Percentiles rank a stretch among this genome's conserved stretches.
Evolutionary conservation across 805 yeast genomes (phyloP).

Genomic region (Blastobotrys parvus): DNA sequence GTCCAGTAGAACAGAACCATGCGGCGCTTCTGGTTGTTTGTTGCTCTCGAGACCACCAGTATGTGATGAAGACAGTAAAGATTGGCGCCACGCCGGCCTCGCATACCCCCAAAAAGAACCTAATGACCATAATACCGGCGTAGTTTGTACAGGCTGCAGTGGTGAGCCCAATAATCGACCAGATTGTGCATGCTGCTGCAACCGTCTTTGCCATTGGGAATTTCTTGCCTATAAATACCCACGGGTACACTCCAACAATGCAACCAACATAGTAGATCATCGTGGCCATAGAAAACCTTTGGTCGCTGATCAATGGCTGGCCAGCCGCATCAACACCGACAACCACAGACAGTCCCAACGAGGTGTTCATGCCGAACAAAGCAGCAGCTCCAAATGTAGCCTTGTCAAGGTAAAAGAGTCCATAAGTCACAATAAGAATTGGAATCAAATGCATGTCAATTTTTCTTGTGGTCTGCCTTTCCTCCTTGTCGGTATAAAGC

Average conservation of each 20-base stretch:
- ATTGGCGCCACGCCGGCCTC: constrained; percentile 10
- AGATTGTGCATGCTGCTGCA: constrained; percentile 30
- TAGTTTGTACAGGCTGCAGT: constrained; percentile 39
- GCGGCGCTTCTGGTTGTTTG: constrained; percentile 7
- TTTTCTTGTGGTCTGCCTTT: constrained; percentile 35
- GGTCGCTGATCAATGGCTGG: constrained; percentile 8
- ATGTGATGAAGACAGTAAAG: constrained; percentile 8
- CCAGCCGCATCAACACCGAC: constrained; percentile 11
- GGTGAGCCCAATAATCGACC: constrained; percentile 30
- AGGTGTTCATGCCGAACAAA: constrained; percentile 43
- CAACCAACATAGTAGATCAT: constrained; percentile 39
- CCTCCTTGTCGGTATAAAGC: constrained; percentile 20
- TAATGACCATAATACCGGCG: constrained; percentile 12
- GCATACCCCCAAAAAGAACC: constrained; percentile 11
- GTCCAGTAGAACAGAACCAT: constrained; percentile 22
- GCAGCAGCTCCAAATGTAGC: constrained; percentile 46
- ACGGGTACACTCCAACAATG: constrained; percentile 27
- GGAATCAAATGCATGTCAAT: constrained; percentile 46
- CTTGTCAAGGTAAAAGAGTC: constrained; percentile 49
- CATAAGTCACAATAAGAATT: constrained; percentile 48
- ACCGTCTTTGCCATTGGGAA: constrained; percentile 23
- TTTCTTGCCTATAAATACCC: constrained; percentile 8
- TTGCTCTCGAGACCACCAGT: constrained; percentile 8
- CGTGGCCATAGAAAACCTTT: constrained; percentile 42
- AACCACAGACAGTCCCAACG: constrained; percentile 39